These are phyloP conservation scores for Halophytophthora batemanensis DNA, from an alignment of 352 stramenopile genomes.

Conservation along the genomic window DNA sequence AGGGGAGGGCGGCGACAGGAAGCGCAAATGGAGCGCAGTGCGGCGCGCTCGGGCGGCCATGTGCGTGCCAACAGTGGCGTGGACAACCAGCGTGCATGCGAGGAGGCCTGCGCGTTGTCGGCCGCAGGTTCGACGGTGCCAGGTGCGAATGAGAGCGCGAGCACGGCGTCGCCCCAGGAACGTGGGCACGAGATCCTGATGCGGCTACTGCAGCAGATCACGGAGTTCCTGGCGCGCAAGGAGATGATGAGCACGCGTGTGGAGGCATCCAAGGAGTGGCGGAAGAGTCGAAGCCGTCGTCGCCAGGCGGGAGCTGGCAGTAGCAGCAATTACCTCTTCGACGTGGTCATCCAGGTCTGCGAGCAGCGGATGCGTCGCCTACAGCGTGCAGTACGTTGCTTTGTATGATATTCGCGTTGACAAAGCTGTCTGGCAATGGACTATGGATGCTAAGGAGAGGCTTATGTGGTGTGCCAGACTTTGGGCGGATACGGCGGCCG, in stretches of 20 bases:
- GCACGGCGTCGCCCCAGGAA: conserved; percentile 5
- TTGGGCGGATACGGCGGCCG: conserved; percentile 5
- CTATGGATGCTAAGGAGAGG: background rate
- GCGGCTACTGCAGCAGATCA: conserved; percentile 46
- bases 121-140: background rate
- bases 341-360: conserved; percentile 49
- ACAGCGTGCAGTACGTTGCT: conserved; percentile 17
- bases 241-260: conserved; percentile 33
- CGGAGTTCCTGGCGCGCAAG: conserved; percentile 51
- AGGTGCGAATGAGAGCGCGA: too few relatives aligned
- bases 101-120: conserved; percentile 4
- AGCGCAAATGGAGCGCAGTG: conserved; percentile 18
- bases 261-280: conserved; percentile 24
- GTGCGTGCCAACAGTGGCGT: conserved; percentile 11
- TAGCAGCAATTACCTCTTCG: conserved; percentile 38
- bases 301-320: conserved; percentile 2
- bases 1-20: background rate
- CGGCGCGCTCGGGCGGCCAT: conserved; percentile 12
- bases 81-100: conserved; percentile 20
- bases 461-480: conserved; percentile 9
- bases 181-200: conserved; percentile 39
- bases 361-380: conserved; percentile 48
- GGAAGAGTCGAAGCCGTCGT: conserved; percentile 19
- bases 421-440: background rate
- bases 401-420: background rate